These are phyloP conservation scores for Oryza longistaminata DNA, from an alignment of 176 grass and related monocot species.

Conservation along the genomic window DNA sequence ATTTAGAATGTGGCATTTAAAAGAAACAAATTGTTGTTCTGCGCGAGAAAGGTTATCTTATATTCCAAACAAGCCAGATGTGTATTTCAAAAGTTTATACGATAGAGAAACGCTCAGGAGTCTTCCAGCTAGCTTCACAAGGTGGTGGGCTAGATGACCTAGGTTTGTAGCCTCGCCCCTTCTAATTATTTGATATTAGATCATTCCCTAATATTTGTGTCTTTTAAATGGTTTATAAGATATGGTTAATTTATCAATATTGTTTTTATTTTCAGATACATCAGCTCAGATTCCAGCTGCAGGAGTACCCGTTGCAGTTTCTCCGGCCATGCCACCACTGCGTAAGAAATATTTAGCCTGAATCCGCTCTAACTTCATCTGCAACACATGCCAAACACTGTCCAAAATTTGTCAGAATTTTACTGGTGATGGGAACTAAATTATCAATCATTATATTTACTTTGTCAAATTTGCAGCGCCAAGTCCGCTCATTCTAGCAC, in stretches of 20 bases:
- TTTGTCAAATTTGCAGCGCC: conserved; percentile 14
- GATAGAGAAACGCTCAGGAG: no score
- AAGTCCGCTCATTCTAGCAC: no score
- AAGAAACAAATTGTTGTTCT: no score
- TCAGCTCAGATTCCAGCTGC: conserved; percentile 46
- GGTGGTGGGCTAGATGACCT: no score
- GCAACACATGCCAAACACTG: neutral
- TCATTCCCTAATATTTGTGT: no score
- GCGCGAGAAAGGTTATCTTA: no score
- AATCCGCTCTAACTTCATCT: neutral
- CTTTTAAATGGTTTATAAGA: no score
- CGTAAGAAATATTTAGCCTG: conserved; percentile 45
- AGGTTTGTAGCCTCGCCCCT: rapidly evolving
- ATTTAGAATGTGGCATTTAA: neutral
- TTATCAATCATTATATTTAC: neutral
- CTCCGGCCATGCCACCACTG: conserved; percentile 53
- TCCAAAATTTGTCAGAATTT: neutral
- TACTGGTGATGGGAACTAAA: neutral
- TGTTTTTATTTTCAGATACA: conserved; percentile 44
- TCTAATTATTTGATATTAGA: no score
- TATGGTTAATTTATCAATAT: neutral
- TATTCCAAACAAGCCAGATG: neutral
- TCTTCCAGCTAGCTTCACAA: no score
- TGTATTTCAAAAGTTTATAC: no score
- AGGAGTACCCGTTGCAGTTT: conserved; percentile 40